A percentile compares a stretch with the other conserved stretches of the same genome.
phyloP scores from a whole-genome alignment of 2,329 filamentous ascomycete genomes.

The Alternaria consortialis region DNA sequence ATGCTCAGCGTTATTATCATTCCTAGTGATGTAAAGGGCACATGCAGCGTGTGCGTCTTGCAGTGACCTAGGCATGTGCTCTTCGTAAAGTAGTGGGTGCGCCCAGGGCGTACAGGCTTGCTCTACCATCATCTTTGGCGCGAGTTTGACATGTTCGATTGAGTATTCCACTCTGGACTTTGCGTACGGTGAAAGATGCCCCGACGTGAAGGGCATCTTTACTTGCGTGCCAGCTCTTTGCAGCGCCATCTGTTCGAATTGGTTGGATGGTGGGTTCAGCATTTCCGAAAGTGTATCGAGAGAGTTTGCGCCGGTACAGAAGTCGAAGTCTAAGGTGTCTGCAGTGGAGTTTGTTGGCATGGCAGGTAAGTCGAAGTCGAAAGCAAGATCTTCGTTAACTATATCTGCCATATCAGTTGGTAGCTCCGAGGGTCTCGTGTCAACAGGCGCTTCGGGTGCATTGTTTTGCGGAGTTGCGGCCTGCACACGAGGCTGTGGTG shows the following conservation, averaged over 20 bases:
- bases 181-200: constrained; percentile 30
- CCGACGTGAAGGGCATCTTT: constrained; percentile 15
- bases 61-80: constrained; percentile 61
- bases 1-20: constrained; percentile 57
- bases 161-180: constrained; percentile 38
- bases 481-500: constrained; percentile 17
- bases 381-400: background rate
- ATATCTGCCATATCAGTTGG: constrained; percentile 33
- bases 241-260: constrained; percentile 2
- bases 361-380: constrained; percentile 17
- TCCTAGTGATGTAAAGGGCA: constrained; percentile 63
- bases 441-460: constrained; percentile 15
- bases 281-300: constrained; percentile 58
- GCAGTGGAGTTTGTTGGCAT: constrained; percentile 7
- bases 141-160: constrained; percentile 38
- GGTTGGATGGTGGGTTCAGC: constrained; percentile 1
- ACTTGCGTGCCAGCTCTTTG: background rate
- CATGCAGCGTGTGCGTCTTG: constrained; percentile 65
- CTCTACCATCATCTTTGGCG: constrained; percentile 55
- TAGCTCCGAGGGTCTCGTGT: constrained; percentile 24
- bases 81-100: constrained; percentile 62
- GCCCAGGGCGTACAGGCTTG: constrained; percentile 64
- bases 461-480: background rate
- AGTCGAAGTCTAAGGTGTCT: constrained; percentile 31
- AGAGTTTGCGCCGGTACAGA: constrained; percentile 54